A percentile compares a stretch with the other conserved stretches of the same genome.
These are phyloP conservation scores for Dendrocalamus latiflorus DNA, from an alignment of 202 grass and related monocot species.

Conservation along the genomic window DNA sequence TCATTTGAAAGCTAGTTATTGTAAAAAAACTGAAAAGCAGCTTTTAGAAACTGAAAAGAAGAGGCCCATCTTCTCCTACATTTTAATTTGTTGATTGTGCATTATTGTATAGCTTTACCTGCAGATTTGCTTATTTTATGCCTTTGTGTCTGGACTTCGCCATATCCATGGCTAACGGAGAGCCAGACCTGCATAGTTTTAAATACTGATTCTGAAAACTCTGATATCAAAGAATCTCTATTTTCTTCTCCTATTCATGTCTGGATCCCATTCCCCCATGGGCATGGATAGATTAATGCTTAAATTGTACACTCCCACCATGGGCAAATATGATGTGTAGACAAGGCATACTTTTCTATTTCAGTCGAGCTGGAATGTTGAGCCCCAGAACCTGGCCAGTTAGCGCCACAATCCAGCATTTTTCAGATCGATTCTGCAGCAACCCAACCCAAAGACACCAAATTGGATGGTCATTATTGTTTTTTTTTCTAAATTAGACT, in stretches of 20 bases:
- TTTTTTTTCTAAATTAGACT: not conserved
- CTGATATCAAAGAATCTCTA: conserved; percentile 1
- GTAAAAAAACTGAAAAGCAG: too few relatives aligned
- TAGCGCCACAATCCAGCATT: not conserved
- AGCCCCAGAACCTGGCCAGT: not conserved
- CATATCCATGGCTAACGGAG: not conserved
- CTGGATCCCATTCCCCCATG: not conserved
- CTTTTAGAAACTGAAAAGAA: too few relatives aligned
- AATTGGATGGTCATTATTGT: not conserved
- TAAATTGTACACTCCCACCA: not conserved
- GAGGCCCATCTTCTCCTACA: not conserved
- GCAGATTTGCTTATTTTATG: not conserved
- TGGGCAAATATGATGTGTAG: not conserved
- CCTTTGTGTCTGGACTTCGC: not conserved
- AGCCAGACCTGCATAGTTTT: not conserved
- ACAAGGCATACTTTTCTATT: conserved; percentile 11
- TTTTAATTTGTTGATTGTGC: conserved; percentile 14
- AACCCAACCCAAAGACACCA: conserved; percentile 6
- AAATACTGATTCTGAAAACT: not conserved
- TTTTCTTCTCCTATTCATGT: conserved; percentile 21
- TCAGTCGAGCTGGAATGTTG: conserved; percentile 10
- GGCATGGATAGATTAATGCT: conserved; percentile 11
- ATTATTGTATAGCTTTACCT: not conserved
- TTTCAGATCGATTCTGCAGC: not conserved
- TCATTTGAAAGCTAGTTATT: too few relatives aligned